Base-by-base conservation (phyloP, 1,284 basidiomycete species). In the Papiliotrema fonsecae region DNA sequence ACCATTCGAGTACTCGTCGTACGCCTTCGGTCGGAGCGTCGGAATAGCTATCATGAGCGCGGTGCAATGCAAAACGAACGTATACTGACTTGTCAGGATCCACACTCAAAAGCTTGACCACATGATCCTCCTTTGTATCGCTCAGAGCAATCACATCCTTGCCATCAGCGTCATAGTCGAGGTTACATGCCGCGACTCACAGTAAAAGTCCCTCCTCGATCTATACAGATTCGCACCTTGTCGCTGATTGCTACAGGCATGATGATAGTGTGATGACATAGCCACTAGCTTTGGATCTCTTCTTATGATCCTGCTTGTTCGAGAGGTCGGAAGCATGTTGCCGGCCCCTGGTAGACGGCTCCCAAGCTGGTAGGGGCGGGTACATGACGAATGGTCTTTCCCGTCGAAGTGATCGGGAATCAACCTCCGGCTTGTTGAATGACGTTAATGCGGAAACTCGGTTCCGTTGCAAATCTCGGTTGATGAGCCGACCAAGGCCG, bases 1-100 rank as follows among this genome's bases (percentile, higher is more conserved):
- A 62, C 1, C 55, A 56, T 49, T 76, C 70, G 21, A 76, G 64
- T 24, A 76, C 70, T 21, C 75, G 62, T 1, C 75, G 56, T n/a
- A 75, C 64, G 5, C 70, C 75, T 57, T 77, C 75, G 5, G 62
- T 62, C 4, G 75, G 75, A 3, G 75, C 75, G 49, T 77, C 75
- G 22, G 66, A 49, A 56, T 77, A 76, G 55, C 73, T 69, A 6
- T 14, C 14, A 22, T 39, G 13, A 39, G 37, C 37, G 16, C 16
- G 34, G 34, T 39, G 5, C 22, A 18, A 14, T n/a, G 25, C 13
- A 34, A n/a, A 24, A 6, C n/a, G 14, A 4, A 14, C 36, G 19
- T 3, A 14, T 11, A 41, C 49, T 31, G 42, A 45, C 49, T 57
- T 35, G 46, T 47, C 32, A 3, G 49, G 43, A 27, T 54, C 53